phyloP scores from a whole-genome alignment of 208 protist genomes.

The Porcisia hertigi region DNA sequence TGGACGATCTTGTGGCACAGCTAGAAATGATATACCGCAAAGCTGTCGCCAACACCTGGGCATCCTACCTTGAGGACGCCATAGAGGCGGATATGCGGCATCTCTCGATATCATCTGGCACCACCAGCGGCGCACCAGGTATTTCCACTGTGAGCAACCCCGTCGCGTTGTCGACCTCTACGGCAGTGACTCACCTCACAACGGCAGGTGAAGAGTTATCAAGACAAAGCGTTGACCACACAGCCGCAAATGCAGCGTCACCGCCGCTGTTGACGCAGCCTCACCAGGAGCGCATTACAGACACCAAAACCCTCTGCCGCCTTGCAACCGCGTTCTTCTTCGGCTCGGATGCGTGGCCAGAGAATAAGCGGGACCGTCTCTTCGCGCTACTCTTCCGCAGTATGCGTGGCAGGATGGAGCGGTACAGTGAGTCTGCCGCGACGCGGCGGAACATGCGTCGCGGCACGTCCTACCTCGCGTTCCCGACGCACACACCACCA shows the following conservation, averaged over 20 bases:
- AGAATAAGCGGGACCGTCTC: constrained; percentile 23
- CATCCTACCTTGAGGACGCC: constrained; percentile 50
- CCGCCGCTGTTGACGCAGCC: not conserved
- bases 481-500: constrained; percentile 8
- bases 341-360: constrained; percentile 50
- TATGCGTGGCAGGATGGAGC: constrained; percentile 31
- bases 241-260: not conserved
- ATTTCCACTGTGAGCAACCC: not conserved
- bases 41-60: constrained; percentile 59
- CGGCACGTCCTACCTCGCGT: constrained; percentile 16
- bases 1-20: constrained; percentile 66
- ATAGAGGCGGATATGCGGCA: constrained; percentile 25
- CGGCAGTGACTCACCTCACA: not conserved
- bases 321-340: constrained; percentile 75
- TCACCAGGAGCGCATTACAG: constrained; percentile 18
- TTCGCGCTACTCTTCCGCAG: constrained; percentile 40
- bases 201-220: not conserved
- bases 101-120: not conserved
- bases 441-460: constrained; percentile 33
- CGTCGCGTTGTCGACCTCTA: not conserved
- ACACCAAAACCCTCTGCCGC: constrained; percentile 45
- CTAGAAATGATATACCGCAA: constrained; percentile 59
- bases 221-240: not conserved
- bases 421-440: constrained; percentile 34
- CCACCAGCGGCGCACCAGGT: not conserved